Evolutionary conservation across 2,329 filamentous ascomycete genomes (phyloP), one percentile per base, ranked within the genome.

Genomic region (Alternaria postmessia): DNA sequence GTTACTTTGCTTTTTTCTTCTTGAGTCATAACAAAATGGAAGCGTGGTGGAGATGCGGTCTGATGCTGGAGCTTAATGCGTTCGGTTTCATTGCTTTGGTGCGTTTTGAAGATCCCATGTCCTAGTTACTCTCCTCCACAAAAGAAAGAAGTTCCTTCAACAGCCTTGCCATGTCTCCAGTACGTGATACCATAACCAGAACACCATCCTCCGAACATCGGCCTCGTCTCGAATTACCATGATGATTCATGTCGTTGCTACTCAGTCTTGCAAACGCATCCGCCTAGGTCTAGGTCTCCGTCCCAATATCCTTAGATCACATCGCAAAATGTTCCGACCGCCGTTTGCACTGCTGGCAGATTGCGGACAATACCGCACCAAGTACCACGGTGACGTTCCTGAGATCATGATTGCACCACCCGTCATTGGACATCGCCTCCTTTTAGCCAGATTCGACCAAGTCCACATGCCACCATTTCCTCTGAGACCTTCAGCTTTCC

Each of bases 291-390:
- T n/a, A 8, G 7, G 22, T 26, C 20, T 38, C 1, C 14, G 20
- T 24, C 20, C 20, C 14, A 5, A 18, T 26, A 9, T 14, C 24
- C 20, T 16, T 16, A 36, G 14, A 14, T 16, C 14, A 11, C 2
- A 6, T 16, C 32, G 28, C 11, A 11, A 30, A 12, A 16, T 1
- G 5, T 20, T 12, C 14, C 30, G 7, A 22, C 14, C 18, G 5
- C 9, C 2, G 20, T 49, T 26, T n/a, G 14, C 22, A 7, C 12
- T 7, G 20, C 14, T 26, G 46, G 9, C 1, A 38, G 32, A 26
- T 20, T 7, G 14, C 20, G 20, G 2, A 11, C 0, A 16, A 0
- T 7, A 24, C 5, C 5, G 30, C 5, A 20, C 0, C 32, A n/a
- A 4, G 46, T 12, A 6, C 7, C 46, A 24, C 20, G 39, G 7